Base-by-base conservation (phyloP, 148 eudicot species). In the Cornus kousa region DNA sequence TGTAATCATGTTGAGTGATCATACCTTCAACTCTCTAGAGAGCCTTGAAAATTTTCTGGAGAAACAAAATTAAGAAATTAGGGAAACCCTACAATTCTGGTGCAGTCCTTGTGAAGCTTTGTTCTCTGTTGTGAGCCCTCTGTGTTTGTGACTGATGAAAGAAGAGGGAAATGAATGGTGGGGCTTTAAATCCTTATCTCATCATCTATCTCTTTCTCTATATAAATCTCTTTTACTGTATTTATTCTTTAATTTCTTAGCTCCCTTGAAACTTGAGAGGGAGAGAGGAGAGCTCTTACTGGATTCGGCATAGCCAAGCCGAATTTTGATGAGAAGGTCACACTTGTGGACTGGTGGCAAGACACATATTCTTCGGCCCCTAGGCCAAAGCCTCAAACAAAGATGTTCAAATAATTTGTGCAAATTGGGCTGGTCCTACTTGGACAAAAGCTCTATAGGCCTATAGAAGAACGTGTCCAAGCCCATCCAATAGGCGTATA, bases 121-220 rank as follows among this genome's bases (percentile, higher is more conserved):
- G 59, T 60, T 35, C 16, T 33, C 9, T 28, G 46, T 46, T 48
- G 33, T 31, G 9, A n/a, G 46, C 74, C 72, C 72, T 69, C 76
- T 35, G 76, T 28, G 68, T 3, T 10, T 53, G 24, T 12, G 64
- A 72, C 19, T 37, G 40, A 79, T 66, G 69, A 20, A 46, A 50
- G 75, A 80, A 74, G 74, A 78, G 83, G 81, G 78, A 82, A 80
- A 85, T 43, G 81, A 50, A 82, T 76, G 85, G 82, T 71, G 81
- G 59, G 83, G 75, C 83, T 80, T 85, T 60, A 86, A 85, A 80
- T 86, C 88, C 90, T 90, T 87, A 90, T 90, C 93, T 85, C 87
- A 69, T 85, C 78, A 69, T 73, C 80, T 31, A 57, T 75, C 43
- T 64, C 62, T 50, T 16, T n/a, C 57, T 57, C 9, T 55, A 16